These are phyloP conservation scores for Lepidium aucheri DNA, from an alignment of 345 rosid genomes.

Conservation along the genomic window DNA sequence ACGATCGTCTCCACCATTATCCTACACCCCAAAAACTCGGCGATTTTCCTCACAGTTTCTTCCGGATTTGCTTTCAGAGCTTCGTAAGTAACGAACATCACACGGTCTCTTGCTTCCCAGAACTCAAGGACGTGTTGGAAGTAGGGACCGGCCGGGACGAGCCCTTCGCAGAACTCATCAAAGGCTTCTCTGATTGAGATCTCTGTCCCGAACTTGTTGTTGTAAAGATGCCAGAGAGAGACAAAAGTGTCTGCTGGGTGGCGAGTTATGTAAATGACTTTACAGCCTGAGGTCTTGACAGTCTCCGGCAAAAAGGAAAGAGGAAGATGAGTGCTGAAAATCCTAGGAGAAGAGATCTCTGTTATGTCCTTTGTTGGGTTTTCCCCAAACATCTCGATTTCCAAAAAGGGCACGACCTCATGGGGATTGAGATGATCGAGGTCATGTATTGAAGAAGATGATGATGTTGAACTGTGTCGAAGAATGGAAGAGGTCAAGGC, in stretches of 20 bases:
- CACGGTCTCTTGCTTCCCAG: conserved; percentile 27
- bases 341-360: conserved; percentile 18
- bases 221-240: conserved; percentile 27
- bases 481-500: conserved; percentile 21
- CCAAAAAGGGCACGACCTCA: conserved; percentile 24
- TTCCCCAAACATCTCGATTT: conserved; percentile 18
- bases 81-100: conserved; percentile 33
- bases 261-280: conserved; percentile 23
- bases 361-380: conserved; percentile 14
- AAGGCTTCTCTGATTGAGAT: conserved; percentile 28
- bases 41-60: conserved; percentile 20
- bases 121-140: conserved; percentile 34
- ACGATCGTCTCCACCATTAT: conserved; percentile 18
- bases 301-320: conserved; percentile 15
- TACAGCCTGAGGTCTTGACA: conserved; percentile 19
- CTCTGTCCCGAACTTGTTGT: conserved; percentile 17
- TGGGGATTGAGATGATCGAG: conserved; percentile 16
- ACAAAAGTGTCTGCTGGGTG: conserved; percentile 28
- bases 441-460: not conserved
- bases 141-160: conserved; percentile 23
- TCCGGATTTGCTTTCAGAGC: conserved; percentile 24
- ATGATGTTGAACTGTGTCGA: not conserved
- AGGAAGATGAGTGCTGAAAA: conserved; percentile 28
- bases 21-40: conserved; percentile 34
- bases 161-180: conserved; percentile 30